Percentiles rank a stretch among this genome's conserved stretches.
These are phyloP conservation scores for Hypoxylon perforatum DNA, from an alignment of 495 filamentous ascomycete genomes.

Conservation along the genomic window DNA sequence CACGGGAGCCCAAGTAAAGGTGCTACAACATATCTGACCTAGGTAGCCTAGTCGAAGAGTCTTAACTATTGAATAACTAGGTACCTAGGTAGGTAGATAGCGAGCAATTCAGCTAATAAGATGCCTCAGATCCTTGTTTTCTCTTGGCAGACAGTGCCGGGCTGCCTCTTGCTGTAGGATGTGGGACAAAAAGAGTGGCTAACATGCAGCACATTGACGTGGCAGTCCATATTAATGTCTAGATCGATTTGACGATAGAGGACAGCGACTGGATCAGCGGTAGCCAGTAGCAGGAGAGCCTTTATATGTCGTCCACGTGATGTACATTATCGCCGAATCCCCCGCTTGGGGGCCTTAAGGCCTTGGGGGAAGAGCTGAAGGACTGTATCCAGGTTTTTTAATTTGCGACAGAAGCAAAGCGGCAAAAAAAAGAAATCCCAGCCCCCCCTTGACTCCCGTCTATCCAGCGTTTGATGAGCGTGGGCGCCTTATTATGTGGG, in stretches of 20 bases:
- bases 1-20: slow-evolving; percentile 13
- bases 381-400: slow-evolving; percentile 31
- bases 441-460: slow-evolving; percentile 27
- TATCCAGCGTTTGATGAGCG: slow-evolving; percentile 6
- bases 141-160: slow-evolving; percentile 1
- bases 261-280: slow-evolving; percentile 23
- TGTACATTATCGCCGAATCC: slow-evolving; percentile 34
- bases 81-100: not conserved
- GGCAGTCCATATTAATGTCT: slow-evolving; percentile 39
- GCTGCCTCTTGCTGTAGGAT: slow-evolving; percentile 21
- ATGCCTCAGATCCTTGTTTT: slow-evolving; percentile 6
- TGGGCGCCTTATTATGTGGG: slow-evolving; percentile 36
- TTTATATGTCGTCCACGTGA: slow-evolving; percentile 32
- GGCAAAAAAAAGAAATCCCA: slow-evolving; percentile 34
- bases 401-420: slow-evolving; percentile 30
- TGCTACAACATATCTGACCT: slow-evolving; percentile 15
- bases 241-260: slow-evolving; percentile 39
- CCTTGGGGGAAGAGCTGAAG: slow-evolving; percentile 41
- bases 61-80: slow-evolving; percentile 8
- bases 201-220: slow-evolving; percentile 38
- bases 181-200: slow-evolving; percentile 30
- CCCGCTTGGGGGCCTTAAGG: slow-evolving; percentile 18
- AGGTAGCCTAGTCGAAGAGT: slow-evolving; percentile 16
- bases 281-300: slow-evolving; percentile 23
- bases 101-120: slow-evolving; percentile 19